Evolutionary conservation across 441 rosid genomes (phyloP), one percentile per base, ranked within the genome.

Genomic region (Iberis amara): DNA sequence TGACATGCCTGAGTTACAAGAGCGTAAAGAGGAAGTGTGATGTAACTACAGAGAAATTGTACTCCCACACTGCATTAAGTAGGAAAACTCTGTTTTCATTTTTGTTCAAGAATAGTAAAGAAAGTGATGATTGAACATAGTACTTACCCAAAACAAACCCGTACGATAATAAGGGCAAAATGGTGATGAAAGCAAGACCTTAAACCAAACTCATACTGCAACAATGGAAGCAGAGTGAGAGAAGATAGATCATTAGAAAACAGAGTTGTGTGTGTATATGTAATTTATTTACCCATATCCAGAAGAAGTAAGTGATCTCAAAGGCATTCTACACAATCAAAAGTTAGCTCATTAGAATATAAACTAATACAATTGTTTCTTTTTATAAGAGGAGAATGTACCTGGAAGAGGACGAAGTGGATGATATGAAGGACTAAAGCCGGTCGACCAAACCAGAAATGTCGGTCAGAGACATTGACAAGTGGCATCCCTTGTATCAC

Each of bases 401-500:
- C 97, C 97, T 80, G 89, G 74, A 92, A 92, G 46, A 88, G 76
- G 47, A 85, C 79, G 70, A 86, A 89, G 62, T 92, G 99, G 65
- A 92, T 81, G 43, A 89, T 78, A 65, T 78, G 69, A 49, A 92
- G 94, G 48, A 89, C 65, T 38, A 89, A 69, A 13, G 68, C 78
- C 9, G 98, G 97, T 71, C 82, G 67, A 43, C 68, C 39, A 13
- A 92, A 79, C 99, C 99, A 92, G 62, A 92, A 89, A 55, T 86
- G 80, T 46, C 69, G 65, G 68, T 92, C 92, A 18, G 94, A 84
- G 52, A 80, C 94, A 76, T 84, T 78, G 37, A 86, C 99, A 47
- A 92, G 89, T 48, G 97, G 99, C 79, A 92, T 86, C 71, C 97
- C 99, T 74, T 92, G 99, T 18, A 92, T 76, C 43, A 92, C 95